Evolutionary conservation across 331 rosid genomes (phyloP).

Genomic region (Telfairia occidentalis): DNA sequence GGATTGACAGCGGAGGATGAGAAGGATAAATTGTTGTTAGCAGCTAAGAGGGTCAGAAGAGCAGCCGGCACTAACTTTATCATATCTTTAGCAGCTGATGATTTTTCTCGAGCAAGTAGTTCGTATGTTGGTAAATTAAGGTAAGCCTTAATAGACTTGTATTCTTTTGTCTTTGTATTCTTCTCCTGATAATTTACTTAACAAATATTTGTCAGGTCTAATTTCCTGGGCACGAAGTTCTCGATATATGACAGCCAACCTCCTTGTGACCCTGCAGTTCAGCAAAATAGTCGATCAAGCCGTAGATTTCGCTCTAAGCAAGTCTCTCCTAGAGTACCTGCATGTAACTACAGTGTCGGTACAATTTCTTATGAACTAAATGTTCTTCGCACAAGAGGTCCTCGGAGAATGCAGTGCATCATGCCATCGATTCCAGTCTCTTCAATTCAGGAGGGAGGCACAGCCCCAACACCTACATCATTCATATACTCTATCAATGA

Average conservation of each 20-base stretch:
- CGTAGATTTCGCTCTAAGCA: conserved; percentile 55
- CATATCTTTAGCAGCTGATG: conserved; percentile 54
- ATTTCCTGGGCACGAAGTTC: conserved; percentile 79
- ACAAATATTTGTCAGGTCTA: conserved; percentile 48
- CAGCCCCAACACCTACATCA: conserved; percentile 56
- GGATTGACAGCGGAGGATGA: conserved; percentile 47
- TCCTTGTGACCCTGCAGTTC: conserved; percentile 26
- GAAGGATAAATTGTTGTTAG: conserved; percentile 50
- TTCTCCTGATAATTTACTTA: conserved; percentile 11
- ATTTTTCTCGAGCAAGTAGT: conserved; percentile 64
- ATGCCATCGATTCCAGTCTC: conserved; percentile 62
- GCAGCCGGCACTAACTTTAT: conserved; percentile 59
- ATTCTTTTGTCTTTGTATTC: neutral
- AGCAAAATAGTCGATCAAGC: conserved; percentile 31
- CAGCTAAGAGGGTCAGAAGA: conserved; percentile 65
- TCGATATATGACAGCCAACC: conserved; percentile 48
- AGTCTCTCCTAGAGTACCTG: conserved; percentile 56
- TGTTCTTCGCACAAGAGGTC: conserved; percentile 68
- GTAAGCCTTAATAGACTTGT: conserved; percentile 18
- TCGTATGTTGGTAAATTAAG: conserved; percentile 65
- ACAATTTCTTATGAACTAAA: conserved; percentile 53
- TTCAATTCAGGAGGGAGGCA: conserved; percentile 69
- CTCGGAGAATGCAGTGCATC: conserved; percentile 66
- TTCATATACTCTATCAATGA: conserved; percentile 31
- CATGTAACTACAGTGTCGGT: conserved; percentile 41